Evolutionary conservation across 495 filamentous ascomycete genomes (phyloP).

Genomic region (Achaetomiella virescens): DNA sequence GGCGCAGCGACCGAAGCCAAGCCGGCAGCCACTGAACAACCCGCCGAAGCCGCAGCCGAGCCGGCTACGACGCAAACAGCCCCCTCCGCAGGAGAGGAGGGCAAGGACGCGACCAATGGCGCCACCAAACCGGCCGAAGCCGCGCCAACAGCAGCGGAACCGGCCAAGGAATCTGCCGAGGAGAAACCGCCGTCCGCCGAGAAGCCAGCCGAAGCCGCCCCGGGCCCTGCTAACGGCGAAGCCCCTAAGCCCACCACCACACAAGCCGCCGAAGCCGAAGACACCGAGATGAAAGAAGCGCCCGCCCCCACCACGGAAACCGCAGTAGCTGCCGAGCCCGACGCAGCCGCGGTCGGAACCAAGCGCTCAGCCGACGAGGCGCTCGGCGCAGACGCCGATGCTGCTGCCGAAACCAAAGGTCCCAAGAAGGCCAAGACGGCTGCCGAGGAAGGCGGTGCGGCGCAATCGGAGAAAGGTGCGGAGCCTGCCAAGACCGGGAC

Average conservation of each 20-base stretch:
- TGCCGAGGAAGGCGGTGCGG: not conserved
- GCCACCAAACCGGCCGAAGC: conserved; percentile 5
- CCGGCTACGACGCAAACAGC: not conserved
- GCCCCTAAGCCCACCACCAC: conserved; percentile 1
- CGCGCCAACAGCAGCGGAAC: not conserved
- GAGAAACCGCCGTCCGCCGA: conserved; percentile 5
- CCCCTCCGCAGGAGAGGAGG: not conserved
- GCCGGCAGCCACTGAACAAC: conserved; percentile 1
- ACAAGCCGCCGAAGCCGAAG: conserved; percentile 8
- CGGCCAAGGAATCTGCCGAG: conserved; percentile 6
- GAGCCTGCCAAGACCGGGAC: not conserved
- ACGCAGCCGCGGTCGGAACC: not conserved
- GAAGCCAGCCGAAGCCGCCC: conserved; percentile 3
- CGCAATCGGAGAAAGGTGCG: too few species aligned
- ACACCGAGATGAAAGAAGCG: conserved; percentile 16
- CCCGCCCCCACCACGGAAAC: conserved; percentile 5
- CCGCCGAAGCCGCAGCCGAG: conserved; percentile 2
- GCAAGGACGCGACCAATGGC: conserved; percentile 8
- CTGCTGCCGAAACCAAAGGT: conserved; percentile 8
- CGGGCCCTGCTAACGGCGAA: conserved; percentile 6
- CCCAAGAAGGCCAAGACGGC: conserved; percentile 35
- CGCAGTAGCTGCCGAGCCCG: conserved; percentile 1
- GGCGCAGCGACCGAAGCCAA: not conserved
- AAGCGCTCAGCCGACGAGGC: conserved; percentile 16
- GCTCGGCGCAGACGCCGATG: conserved; percentile 15